Evolutionary conservation across 139 green algal species (phyloP).

Genomic region (Chlamydomonas schloesseri): DNA sequence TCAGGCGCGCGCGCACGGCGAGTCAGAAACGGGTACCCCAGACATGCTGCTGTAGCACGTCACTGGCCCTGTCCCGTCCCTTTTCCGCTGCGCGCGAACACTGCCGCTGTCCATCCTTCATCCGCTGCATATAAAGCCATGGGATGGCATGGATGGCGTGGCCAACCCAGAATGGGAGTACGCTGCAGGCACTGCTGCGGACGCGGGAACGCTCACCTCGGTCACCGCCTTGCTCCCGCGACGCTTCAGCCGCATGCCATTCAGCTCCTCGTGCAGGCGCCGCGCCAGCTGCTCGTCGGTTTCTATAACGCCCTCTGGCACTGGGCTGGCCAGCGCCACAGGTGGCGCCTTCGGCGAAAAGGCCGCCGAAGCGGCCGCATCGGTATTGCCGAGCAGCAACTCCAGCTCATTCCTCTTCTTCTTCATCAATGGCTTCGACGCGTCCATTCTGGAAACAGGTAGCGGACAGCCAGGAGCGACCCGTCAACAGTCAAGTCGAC

Average conservation of each 20-base stretch:
- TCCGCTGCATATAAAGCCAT: no score
- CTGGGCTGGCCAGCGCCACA: neutral
- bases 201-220: neutral
- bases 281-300: conserved; percentile 77
- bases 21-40: no score
- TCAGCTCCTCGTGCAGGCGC: conserved; percentile 74
- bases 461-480: no score
- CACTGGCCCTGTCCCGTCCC: no score
- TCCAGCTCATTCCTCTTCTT: conserved; percentile 44
- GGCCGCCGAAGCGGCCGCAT: neutral
- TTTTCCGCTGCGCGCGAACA: no score
- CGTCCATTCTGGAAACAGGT: conserved; percentile 18
- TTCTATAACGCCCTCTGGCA: neutral
- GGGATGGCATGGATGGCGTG: no score
- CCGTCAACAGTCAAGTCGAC: no score
- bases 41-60: no score
- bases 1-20: no score
- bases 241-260: conserved; percentile 51
- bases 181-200: no score
- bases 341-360: neutral
- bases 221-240: conserved; percentile 41
- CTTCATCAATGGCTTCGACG: neutral
- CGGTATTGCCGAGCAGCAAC: conserved; percentile 16
- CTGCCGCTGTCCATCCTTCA: no score
- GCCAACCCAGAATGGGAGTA: no score